A percentile compares a stretch with the other conserved stretches of the same genome.
These are phyloP conservation scores for Lasiosphaeria ovina DNA, from an alignment of 495 filamentous ascomycete species.

Conservation along the genomic window DNA sequence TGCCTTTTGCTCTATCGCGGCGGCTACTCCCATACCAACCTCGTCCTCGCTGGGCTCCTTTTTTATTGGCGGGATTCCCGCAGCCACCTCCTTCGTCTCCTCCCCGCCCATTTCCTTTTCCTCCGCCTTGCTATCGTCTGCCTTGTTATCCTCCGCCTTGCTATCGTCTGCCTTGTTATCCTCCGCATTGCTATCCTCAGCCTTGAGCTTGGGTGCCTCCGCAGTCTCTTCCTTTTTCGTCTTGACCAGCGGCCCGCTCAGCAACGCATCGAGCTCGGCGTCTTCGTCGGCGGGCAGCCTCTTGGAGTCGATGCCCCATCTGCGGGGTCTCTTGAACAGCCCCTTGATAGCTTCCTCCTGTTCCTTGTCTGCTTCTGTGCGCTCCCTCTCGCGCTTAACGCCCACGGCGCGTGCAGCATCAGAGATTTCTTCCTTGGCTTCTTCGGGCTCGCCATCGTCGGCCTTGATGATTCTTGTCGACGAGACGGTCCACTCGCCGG, in stretches of 20 bases:
- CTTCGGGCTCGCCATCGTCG: constrained; percentile 21
- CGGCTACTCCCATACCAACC: constrained; percentile 4
- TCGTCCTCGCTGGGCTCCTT: constrained; percentile 25
- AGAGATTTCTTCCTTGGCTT: constrained; percentile 17
- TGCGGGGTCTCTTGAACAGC: constrained; percentile 56
- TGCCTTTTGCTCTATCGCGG: neutral
- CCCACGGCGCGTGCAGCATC: constrained; percentile 53
- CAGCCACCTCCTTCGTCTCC: too few relatives aligned
- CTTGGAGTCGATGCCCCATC: constrained; percentile 72
- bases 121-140: constrained; percentile 1
- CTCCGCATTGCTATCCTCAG: constrained; percentile 30
- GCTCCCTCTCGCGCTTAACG: constrained; percentile 68
- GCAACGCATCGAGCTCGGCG: constrained; percentile 67
- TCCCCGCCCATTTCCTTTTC: constrained; percentile 1
- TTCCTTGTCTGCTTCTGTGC: constrained; percentile 61
- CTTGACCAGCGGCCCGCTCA: constrained; percentile 47
- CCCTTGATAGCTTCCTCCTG: constrained; percentile 58
- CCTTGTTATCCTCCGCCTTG: constrained; percentile 5
- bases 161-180: neutral
- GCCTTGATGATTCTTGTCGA: constrained; percentile 48
- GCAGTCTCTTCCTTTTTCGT: constrained; percentile 34
- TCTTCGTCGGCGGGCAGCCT: constrained; percentile 64
- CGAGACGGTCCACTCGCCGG: constrained; percentile 85
- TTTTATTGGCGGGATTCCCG: constrained; percentile 7
- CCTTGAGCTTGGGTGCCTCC: constrained; percentile 38